Evolutionary conservation across 768 basidiomycete species (phyloP), one percentile per base, ranked within the genome.

Genomic region (Phanerodontia chrysosporium): DNA sequence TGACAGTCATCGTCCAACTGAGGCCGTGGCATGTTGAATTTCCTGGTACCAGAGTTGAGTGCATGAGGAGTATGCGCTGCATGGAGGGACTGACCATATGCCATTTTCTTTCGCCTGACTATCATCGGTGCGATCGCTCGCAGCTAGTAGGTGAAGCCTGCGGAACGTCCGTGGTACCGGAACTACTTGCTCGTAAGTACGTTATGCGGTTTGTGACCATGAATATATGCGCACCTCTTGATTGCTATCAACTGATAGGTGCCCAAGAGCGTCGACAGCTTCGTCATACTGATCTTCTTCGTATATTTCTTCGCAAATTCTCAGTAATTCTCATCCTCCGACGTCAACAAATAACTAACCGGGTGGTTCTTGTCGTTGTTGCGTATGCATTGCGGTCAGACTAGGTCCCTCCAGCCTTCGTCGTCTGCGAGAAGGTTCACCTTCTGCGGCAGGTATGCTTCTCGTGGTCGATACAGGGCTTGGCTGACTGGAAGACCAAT

Each of bases 151-250:
- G 61, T 90, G 86, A 94, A 74, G 8, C 92, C 92, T 64, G 87
- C 87, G 2, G 83, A 77, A 72, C 84, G 80, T 14, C 92, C 90
- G 59, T 95, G 94, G 68, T 87, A 95, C 58, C 93, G 87, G 46
- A 95, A 82, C 85, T 95, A 24, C 28, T 32, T n/a, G n/a, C n/a
- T 57, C 22, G 60, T 66, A 56, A 55, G 18, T 30, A 6, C 3
- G 21, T 36, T 9, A n/a, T 30, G 29, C 25, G 70, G 57, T 49
- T 14, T 7, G 32, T 28, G 1, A 32, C 13, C n/a, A 27, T 22
- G 16, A 5, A 18, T 13, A 28, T 14, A 44, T 24, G 49, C 67
- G 10, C 3, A 88, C 89, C 74, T 91, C 88, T 65, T 81, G 83
- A 66, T 89, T 83, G 67, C 90, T 89, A 61, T 90, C 87, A 44